Base-by-base conservation (phyloP, 2,329 filamentous ascomycete genomes). In the Colletotrichum plurivorum region DNA sequence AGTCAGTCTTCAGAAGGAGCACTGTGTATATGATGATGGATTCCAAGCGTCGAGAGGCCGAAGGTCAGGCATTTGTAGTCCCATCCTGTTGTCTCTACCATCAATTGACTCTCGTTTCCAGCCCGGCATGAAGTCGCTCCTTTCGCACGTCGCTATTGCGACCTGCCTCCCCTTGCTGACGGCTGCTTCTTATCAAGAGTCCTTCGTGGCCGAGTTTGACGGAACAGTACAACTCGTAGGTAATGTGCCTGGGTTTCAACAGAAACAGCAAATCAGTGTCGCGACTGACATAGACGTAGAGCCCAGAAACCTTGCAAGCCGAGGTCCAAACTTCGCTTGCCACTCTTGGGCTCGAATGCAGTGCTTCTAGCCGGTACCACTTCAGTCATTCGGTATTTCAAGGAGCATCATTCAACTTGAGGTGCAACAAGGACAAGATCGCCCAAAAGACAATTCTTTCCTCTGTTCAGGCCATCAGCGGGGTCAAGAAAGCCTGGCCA, bases 401-500 rank as follows among this genome's bases (percentile, higher is more conserved):
- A 13, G 64, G 64, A 5, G 58, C 51, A 3, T 67, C 64, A 0
- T 63, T 63, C 64, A 45, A 63, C 4, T 20, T 67, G 5, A 18
- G 39, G n/a, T 67, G 64, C 25, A 27, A 22, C 2, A 46, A 56
- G 2, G 52, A 63, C 7, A 27, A 41, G 18, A 36, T 63, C 16
- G 13, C 22, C 12, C 52, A 16, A 2, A 63, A 63, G 8, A 18
- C 52, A 1, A 16, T 67, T 7, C 20, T 67, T 15, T 13, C 31
- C 4, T 45, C 52, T 1, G 2, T 67, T 15, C 43, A 67, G 25
- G 43, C 36, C 4, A 53, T 67, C 10, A 7, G 63, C 3, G 64
- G 58, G 10, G 43, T 67, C n/a, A n/a, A 45, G 15, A 63, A 63
- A n/a, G 64, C 45, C 6, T 67, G 64, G 64, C 64, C 64, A 15